phyloP scores from a whole-genome alignment of 768 basidiomycete genomes.

The Mycena sanguinolenta region DNA sequence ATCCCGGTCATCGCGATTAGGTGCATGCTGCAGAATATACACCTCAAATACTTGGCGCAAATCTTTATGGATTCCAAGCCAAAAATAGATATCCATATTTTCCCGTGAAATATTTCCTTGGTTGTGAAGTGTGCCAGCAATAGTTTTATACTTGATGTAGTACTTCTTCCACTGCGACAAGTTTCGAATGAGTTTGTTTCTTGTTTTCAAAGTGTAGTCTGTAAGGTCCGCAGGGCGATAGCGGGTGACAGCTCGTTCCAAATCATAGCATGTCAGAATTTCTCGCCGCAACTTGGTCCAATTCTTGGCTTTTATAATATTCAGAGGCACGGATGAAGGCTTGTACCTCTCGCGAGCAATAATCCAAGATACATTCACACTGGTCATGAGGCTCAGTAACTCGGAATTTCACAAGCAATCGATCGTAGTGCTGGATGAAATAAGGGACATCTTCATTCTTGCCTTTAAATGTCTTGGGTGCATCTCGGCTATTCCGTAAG shows the following conservation, averaged over 20 bases:
- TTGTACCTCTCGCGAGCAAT: slow-evolving; percentile 24
- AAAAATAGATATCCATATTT: background rate
- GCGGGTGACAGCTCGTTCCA: slow-evolving; percentile 11
- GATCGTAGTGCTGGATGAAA: slow-evolving; percentile 30
- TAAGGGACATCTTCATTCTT: slow-evolving; percentile 11
- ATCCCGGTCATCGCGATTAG: background rate
- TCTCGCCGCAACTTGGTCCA: slow-evolving; percentile 18
- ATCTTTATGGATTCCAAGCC: background rate
- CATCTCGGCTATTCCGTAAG: slow-evolving; percentile 5
- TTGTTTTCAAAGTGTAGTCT: slow-evolving; percentile 10
- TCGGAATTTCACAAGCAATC: slow-evolving; percentile 1
- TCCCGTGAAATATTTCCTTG: background rate
- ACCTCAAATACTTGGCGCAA: background rate
- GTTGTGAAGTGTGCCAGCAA: slow-evolving; percentile 23
- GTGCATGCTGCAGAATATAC: background rate
- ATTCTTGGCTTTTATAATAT: background rate
- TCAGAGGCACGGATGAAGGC: background rate
- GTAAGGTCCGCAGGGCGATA: slow-evolving; percentile 22
- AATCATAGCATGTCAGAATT: slow-evolving; percentile 28
- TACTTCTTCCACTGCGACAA: slow-evolving; percentile 33
- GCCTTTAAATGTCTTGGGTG: slow-evolving; percentile 26
- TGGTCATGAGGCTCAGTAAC: slow-evolving; percentile 14
- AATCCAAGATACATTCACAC: slow-evolving; percentile 28
- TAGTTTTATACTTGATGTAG: slow-evolving; percentile 18
- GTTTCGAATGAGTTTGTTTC: background rate